phyloP scores from a whole-genome alignment of 2,329 filamentous ascomycete genomes.

The Verticillium klebahnii region DNA sequence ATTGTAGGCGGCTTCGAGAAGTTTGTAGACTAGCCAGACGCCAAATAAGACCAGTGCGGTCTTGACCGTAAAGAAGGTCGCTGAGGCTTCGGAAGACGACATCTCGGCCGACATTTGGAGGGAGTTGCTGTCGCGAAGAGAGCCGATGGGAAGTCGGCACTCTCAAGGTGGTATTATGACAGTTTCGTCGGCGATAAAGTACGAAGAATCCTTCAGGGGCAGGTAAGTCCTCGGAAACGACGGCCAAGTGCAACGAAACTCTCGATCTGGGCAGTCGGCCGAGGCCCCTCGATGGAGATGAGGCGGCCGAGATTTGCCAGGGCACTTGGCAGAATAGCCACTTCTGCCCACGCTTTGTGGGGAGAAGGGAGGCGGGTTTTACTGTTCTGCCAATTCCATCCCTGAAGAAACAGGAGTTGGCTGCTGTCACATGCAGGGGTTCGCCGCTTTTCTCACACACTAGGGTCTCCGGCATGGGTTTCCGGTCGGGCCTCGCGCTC shows the following conservation, averaged over 20 bases:
- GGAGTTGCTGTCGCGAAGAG: conserved; percentile 7
- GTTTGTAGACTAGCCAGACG: conserved; percentile 23
- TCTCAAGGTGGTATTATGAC: background rate
- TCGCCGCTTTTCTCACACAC: background rate
- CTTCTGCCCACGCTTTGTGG: background rate
- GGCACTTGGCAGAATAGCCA: background rate
- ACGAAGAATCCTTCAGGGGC: background rate
- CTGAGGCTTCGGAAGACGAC: background rate
- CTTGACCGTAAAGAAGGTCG: background rate
- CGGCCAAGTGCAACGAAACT: background rate
- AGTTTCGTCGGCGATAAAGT: background rate
- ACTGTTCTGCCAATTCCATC: background rate
- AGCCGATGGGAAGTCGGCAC: background rate
- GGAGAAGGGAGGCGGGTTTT: background rate
- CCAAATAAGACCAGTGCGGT: conserved; percentile 10
- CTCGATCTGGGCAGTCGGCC: background rate
- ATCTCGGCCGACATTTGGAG: conserved; percentile 14
- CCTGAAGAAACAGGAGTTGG: background rate
- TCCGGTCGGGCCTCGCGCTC: background rate
- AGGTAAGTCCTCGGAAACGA: background rate
- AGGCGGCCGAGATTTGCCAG: background rate
- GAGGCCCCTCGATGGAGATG: background rate
- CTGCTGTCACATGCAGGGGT: background rate
- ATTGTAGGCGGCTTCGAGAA: conserved; percentile 25
- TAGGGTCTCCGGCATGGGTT: background rate